Evolutionary conservation across 345 rosid genomes (phyloP).

Genomic region (Eucalyptus curtisii): DNA sequence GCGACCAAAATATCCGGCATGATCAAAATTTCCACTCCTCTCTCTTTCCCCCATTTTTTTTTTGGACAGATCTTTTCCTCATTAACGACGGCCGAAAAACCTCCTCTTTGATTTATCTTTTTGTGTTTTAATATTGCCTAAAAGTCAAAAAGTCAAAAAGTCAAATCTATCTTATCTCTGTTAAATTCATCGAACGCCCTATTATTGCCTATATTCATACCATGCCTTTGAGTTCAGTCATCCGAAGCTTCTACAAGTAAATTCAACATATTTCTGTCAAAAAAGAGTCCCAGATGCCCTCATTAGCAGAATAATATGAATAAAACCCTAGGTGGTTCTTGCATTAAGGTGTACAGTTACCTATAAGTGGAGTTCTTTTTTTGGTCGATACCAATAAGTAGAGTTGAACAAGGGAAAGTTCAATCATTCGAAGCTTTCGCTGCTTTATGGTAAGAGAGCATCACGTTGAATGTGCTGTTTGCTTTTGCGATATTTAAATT

Average conservation of each 20-base stretch:
- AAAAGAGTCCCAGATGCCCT: not conserved
- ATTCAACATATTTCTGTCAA: not conserved
- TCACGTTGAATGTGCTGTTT: not conserved
- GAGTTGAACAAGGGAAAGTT: not conserved
- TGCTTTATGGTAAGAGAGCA: not conserved
- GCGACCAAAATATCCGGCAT: not conserved
- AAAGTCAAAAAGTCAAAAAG: not conserved
- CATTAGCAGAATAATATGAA: not conserved
- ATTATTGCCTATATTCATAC: not conserved
- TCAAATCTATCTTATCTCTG: not conserved
- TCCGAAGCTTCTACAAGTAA: not conserved
- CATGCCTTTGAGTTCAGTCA: not conserved
- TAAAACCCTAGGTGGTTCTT: not conserved
- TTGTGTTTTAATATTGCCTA: not conserved
- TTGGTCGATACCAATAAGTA: not conserved
- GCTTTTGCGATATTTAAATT: not conserved
- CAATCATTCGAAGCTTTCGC: not conserved
- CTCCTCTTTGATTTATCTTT: not conserved
- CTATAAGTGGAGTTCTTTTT: not conserved
- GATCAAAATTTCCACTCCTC: not conserved
- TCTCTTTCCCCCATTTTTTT: not conserved
- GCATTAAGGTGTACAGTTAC: not conserved
- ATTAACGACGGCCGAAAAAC: not conserved
- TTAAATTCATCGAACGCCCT: not conserved
- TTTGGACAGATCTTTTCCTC: not conserved